Percentiles rank a stretch among this genome's conserved stretches.
phyloP scores from a whole-genome alignment of 225 moss, liverwort and hornwort genomes.

The Sphagnum tenellum region DNA sequence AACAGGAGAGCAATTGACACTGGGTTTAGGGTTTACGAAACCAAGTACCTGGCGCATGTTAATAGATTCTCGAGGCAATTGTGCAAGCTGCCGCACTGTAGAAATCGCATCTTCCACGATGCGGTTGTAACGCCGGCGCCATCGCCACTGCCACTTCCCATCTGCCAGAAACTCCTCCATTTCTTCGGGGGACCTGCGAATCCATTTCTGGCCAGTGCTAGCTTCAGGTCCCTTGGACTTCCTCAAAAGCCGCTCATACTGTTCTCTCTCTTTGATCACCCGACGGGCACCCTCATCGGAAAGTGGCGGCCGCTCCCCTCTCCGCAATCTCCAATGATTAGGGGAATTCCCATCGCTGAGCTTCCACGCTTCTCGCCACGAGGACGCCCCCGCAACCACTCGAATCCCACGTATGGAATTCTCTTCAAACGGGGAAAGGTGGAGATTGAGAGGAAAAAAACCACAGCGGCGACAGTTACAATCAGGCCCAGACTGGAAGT shows the following conservation, averaged over 20 bases:
- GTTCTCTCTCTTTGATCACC: slow-evolving; percentile 67
- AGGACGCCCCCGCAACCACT: slow-evolving; percentile 2
- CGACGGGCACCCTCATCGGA: slow-evolving; percentile 90
- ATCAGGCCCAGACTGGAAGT: too few relatives aligned
- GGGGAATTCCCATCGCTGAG: slow-evolving; percentile 30
- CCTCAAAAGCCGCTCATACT: slow-evolving; percentile 68
- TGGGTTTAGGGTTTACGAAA: slow-evolving; percentile 1
- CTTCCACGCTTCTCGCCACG: slow-evolving; percentile 66
- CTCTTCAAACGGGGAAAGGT: not conserved
- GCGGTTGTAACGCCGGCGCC: slow-evolving; percentile 44
- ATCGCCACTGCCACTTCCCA: slow-evolving; percentile 88
- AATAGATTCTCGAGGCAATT: slow-evolving; percentile 25
- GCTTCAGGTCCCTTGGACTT: slow-evolving; percentile 45
- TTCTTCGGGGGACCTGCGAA: slow-evolving; percentile 75
- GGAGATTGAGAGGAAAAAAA: not conserved
- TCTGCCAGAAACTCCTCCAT: slow-evolving; percentile 76
- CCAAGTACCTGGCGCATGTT: slow-evolving; percentile 37
- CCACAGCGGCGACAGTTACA: not conserved
- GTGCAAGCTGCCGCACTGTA: slow-evolving; percentile 33
- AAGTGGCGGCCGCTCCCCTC: slow-evolving; percentile 72
- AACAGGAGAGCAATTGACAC: not conserved
- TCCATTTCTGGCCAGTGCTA: slow-evolving; percentile 59
- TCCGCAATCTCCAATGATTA: slow-evolving; percentile 50
- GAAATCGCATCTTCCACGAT: slow-evolving; percentile 39
- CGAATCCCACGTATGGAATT: slow-evolving; percentile 1